A percentile compares a stretch with the other conserved stretches of the same genome.
Conservation (phyloP, 169 alveolate species). For the Plasmodium gaboni region DNA sequence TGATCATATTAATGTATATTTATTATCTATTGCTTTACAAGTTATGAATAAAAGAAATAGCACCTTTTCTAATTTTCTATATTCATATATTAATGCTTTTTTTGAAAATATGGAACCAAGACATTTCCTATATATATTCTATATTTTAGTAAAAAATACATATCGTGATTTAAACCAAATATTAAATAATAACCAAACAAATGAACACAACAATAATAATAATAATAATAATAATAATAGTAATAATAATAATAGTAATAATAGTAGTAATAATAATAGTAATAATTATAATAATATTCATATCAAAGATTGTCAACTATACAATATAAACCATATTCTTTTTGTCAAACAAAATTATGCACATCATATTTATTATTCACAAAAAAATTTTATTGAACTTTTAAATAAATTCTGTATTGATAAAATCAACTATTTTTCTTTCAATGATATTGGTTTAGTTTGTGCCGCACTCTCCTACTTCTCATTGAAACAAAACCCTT, state of each 20-base stretch:
- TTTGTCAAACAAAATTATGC: background rate
- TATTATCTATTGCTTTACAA: slow-evolving; percentile 46
- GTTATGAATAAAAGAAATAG: slow-evolving; percentile 40
- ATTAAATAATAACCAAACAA: background rate
- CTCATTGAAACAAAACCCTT: slow-evolving; percentile 41
- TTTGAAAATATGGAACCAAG: slow-evolving; percentile 46
- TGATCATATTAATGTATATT: slow-evolving; percentile 60
- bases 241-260: background rate
- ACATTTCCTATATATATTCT: slow-evolving; percentile 37
- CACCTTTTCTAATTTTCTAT: slow-evolving; percentile 21
- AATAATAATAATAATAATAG: background rate
- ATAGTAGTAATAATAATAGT: background rate
- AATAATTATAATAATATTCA: background rate
- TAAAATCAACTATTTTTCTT: slow-evolving; percentile 22
- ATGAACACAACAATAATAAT: background rate
- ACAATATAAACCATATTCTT: background rate
- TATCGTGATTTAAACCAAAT: background rate
- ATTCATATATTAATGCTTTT: slow-evolving; percentile 11
- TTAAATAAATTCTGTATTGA: slow-evolving; percentile 26
- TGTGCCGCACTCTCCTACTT: slow-evolving; percentile 50
- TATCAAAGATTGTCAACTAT: no score
- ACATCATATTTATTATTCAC: slow-evolving; percentile 7
- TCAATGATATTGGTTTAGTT: slow-evolving; percentile 30
- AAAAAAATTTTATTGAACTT: slow-evolving; percentile 37
- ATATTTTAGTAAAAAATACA: slow-evolving; percentile 27